Conservation (phyloP, 2,329 filamentous ascomycete genomes). For the Venturia pyrina region DNA sequence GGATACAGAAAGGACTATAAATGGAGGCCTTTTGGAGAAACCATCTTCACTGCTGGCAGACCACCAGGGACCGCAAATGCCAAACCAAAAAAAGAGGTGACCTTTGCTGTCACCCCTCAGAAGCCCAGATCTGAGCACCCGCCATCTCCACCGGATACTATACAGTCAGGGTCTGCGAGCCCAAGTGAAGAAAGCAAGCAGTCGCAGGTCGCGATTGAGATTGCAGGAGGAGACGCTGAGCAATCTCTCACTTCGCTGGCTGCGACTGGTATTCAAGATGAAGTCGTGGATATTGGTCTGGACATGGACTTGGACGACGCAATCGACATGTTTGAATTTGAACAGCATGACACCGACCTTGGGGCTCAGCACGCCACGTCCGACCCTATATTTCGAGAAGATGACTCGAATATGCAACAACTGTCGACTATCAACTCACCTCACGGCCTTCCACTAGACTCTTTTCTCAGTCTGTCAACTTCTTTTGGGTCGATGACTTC, state of each 20-base stretch:
- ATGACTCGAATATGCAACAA: background rate
- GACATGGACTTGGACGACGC: background rate
- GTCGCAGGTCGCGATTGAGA: background rate
- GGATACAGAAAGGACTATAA: constrained; percentile 70
- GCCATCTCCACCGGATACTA: background rate
- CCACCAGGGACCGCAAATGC: constrained; percentile 29
- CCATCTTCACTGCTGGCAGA: constrained; percentile 40
- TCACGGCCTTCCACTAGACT: background rate
- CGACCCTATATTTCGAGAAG: background rate
- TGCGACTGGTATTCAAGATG: background rate
- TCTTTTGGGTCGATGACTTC: background rate
- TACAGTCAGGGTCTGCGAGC: background rate
- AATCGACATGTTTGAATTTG: background rate
- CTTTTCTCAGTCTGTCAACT: background rate
- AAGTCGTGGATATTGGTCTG: background rate
- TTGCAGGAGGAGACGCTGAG: background rate
- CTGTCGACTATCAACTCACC: background rate
- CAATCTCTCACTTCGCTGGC: background rate
- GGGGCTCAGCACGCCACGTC: background rate
- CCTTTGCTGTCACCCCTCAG: constrained; percentile 7
- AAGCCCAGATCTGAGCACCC: background rate
- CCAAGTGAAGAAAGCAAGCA: background rate
- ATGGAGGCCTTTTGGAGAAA: constrained; percentile 61
- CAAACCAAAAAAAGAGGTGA: constrained; percentile 28
- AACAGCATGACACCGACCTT: background rate